Evolutionary conservation across 2,329 filamentous ascomycete species (phyloP).

Genomic region (Stachybotrys echinatus): DNA sequence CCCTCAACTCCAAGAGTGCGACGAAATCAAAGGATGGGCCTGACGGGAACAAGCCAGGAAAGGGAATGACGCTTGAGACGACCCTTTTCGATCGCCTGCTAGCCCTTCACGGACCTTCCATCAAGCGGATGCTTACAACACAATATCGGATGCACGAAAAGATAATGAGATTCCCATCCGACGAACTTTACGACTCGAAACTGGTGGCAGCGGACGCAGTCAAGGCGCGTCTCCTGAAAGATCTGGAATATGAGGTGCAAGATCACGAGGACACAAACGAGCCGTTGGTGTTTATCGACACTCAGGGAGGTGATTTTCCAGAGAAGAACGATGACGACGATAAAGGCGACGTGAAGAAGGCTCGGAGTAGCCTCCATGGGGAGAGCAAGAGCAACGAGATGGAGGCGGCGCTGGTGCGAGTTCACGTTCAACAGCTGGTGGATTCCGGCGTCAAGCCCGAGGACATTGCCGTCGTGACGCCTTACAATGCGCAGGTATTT

Average conservation of each 20-base stretch:
- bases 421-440: slow-evolving; percentile 74
- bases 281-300: slow-evolving; percentile 90
- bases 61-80: slow-evolving; percentile 67
- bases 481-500: slow-evolving; percentile 84
- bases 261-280: slow-evolving; percentile 83
- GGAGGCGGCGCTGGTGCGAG: slow-evolving; percentile 75
- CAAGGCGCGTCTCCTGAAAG: slow-evolving; percentile 66
- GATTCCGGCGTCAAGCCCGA: slow-evolving; percentile 71
- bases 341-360: slow-evolving; percentile 37
- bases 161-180: slow-evolving; percentile 93
- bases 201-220: slow-evolving; percentile 79
- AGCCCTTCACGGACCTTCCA: slow-evolving; percentile 68
- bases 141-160: slow-evolving; percentile 97
- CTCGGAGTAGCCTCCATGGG: slow-evolving; percentile 37
- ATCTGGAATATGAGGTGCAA: slow-evolving; percentile 70
- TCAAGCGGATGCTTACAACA: slow-evolving; percentile 93
- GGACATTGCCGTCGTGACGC: slow-evolving; percentile 90
- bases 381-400: slow-evolving; percentile 86
- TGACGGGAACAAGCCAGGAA: slow-evolving; percentile 18
- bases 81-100: slow-evolving; percentile 91
- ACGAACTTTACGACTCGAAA: slow-evolving; percentile 77
- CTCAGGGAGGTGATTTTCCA: slow-evolving; percentile 87
- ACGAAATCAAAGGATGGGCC: slow-evolving; percentile 28
- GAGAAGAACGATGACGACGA: slow-evolving; percentile 76
- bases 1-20: slow-evolving; percentile 50